Conservation (phyloP, 2,329 filamentous ascomycete species). For the Teratosphaeria viscida region DNA sequence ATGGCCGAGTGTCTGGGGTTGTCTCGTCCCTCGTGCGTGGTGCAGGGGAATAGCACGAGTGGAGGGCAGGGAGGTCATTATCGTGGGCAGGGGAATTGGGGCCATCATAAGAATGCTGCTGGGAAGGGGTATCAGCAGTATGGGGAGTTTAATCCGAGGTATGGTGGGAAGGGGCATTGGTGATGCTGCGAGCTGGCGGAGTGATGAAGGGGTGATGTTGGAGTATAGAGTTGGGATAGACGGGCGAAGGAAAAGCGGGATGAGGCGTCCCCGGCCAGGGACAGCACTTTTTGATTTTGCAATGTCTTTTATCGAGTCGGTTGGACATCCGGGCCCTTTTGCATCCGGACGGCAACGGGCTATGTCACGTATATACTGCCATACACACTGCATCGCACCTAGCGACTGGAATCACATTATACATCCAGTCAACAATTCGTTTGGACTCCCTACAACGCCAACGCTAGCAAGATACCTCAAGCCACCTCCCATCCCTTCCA, state of each 20-base stretch:
- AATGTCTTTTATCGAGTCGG: too few relatives aligned
- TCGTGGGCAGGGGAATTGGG: constrained; percentile 11
- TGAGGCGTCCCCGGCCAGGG: too few relatives aligned
- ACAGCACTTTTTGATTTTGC: too few relatives aligned
- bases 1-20: constrained; percentile 60
- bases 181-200: neutral
- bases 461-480: neutral
- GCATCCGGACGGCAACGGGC: neutral
- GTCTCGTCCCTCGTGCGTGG: constrained; percentile 3
- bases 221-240: neutral
- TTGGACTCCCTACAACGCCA: neutral
- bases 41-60: constrained; percentile 3
- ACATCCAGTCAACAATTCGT: neutral
- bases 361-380: neutral
- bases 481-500: neutral
- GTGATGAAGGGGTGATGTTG: neutral
- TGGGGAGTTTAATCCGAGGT: constrained; percentile 10
- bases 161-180: constrained; percentile 7
- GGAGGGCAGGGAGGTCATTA: constrained; percentile 8
- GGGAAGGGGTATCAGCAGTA: constrained; percentile 11
- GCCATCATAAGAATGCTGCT: constrained; percentile 2
- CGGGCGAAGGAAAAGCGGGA: too few relatives aligned
- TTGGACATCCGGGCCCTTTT: too few relatives aligned
- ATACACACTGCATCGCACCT: neutral
- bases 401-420: neutral